Conservation (phyloP, 371 early-diverging fungal species). For the Mortierella sp. region DNA sequence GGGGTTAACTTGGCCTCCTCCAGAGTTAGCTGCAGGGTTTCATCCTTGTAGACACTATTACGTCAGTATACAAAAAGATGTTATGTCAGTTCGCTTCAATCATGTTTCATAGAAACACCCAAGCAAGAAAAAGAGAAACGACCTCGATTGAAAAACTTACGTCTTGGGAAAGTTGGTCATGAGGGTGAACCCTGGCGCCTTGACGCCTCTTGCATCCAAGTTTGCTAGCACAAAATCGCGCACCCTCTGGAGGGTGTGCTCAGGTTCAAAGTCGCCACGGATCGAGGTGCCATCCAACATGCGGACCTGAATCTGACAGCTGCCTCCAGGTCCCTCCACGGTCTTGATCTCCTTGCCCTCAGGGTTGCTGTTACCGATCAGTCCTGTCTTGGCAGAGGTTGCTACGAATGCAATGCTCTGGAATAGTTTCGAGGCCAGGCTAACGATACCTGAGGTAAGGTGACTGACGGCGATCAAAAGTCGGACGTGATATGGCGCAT, state of each 20-base stretch:
- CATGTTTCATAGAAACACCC: not conserved
- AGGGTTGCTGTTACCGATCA: slow-evolving; percentile 19
- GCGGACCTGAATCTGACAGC: slow-evolving; percentile 56
- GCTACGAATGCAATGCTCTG: slow-evolving; percentile 20
- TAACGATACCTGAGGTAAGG: slow-evolving; percentile 33
- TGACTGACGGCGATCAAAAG: slow-evolving; percentile 45
- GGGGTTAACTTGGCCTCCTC: slow-evolving; percentile 52
- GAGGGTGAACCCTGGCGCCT: slow-evolving; percentile 34
- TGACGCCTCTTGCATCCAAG: slow-evolving; percentile 38
- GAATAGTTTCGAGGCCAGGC: slow-evolving; percentile 23
- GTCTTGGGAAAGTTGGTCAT: slow-evolving; percentile 53
- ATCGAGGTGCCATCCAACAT: slow-evolving; percentile 48
- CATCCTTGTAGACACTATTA: slow-evolving; percentile 40
- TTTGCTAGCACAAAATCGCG: slow-evolving; percentile 52
- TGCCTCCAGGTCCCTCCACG: slow-evolving; percentile 51
- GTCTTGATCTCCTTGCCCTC: slow-evolving; percentile 16
- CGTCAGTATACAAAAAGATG: not conserved
- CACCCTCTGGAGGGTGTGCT: slow-evolving; percentile 41
- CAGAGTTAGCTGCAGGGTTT: slow-evolving; percentile 36
- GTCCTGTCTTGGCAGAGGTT: slow-evolving; percentile 30
- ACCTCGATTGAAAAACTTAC: slow-evolving; percentile 11
- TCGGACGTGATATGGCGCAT: slow-evolving; percentile 38
- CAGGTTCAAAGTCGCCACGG: slow-evolving; percentile 48
- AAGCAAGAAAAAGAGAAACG: not conserved
- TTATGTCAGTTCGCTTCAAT: not conserved